Evolutionary conservation across 1,284 basidiomycete species (phyloP).

Genomic region (Malassezia restricta): DNA sequence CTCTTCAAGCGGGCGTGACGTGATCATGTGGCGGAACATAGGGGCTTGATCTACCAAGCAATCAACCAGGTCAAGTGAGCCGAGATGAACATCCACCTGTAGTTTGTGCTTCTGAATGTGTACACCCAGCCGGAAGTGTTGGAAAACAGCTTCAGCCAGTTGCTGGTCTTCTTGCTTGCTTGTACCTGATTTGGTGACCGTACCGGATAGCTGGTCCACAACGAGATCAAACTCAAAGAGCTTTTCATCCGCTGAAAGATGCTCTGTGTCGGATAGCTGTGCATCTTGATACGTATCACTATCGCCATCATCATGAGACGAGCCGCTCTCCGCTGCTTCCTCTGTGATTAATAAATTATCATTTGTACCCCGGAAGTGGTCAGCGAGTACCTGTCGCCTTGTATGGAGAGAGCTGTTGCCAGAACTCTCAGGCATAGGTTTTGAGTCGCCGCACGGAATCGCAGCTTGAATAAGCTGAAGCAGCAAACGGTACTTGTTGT

Average conservation of each 20-base stretch:
- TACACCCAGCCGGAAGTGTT: constrained; percentile 55
- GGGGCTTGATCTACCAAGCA: constrained; percentile 57
- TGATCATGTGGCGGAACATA: constrained; percentile 57
- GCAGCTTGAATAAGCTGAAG: constrained; percentile 86
- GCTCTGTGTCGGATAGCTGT: constrained; percentile 17
- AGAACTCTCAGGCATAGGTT: not conserved
- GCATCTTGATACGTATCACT: constrained; percentile 29
- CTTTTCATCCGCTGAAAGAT: constrained; percentile 60
- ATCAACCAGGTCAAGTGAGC: constrained; percentile 52
- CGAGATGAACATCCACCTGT: constrained; percentile 71
- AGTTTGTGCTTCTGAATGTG: constrained; percentile 54
- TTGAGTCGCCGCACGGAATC: constrained; percentile 57
- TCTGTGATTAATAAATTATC: constrained; percentile 19
- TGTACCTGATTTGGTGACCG: constrained; percentile 59
- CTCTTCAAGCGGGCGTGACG: constrained; percentile 50
- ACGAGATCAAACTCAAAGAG: constrained; percentile 78
- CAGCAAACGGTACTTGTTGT: constrained; percentile 84
- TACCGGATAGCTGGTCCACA: constrained; percentile 74
- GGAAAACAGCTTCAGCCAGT: constrained; percentile 68
- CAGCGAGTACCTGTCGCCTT: constrained; percentile 26
- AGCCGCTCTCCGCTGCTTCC: constrained; percentile 19
- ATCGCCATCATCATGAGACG: constrained; percentile 19
- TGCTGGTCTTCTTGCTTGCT: constrained; percentile 57
- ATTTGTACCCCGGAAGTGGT: constrained; percentile 32
- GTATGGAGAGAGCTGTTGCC: constrained; percentile 28